Base-by-base conservation (phyloP, 306 rosid species). In the Cucumis cinereus region DNA sequence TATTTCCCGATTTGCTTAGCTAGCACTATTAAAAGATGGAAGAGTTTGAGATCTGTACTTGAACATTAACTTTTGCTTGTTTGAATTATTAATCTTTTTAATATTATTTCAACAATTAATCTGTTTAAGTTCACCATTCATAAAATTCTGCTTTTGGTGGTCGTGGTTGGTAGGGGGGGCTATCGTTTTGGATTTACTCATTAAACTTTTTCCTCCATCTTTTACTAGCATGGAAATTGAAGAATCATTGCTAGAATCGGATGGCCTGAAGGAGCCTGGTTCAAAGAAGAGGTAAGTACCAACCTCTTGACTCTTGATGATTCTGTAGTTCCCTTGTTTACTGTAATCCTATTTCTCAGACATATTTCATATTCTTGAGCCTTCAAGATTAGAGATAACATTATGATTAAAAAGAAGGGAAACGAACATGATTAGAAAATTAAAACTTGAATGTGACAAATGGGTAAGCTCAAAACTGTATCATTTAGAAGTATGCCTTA, bases 271-370 rank as follows among this genome's bases (percentile, higher is more conserved):
- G 79, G 96, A 90, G 74, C 79, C 94, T 77, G 91, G 92, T 77
- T 83, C 89, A 20, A 94, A 90, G 84, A 94, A 94, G 88, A 91
- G 98, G 98, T 94, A 79, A 64, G 23, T 22, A 69, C 53, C 75
- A 43, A 47, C 53, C 57, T 22, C 57, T 69, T 69, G 56, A 19
- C 38, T 45, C 75, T 69, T 24, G 6, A 45, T 23, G 40, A 47
- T 69, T 69, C 57, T 15, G 7, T 40, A 40, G 33, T 40, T 63
- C 33, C 75, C 56, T 69, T n/a, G n/a, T n/a, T n/a, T n/a, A n/a
- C n/a, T n/a, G n/a, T 24, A 14, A 69, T 49, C 6, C 40, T 15
- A 69, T 23, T 41, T 67, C 73, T 40, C 53, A 41, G 33, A 15
- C 23, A 20, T 41, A 20, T 24, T 14, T 14, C 12, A 20, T 40